Base-by-base conservation (phyloP, 805 yeast species). In the fission yeast (Schizosaccharomyces pombe) region DNA sequence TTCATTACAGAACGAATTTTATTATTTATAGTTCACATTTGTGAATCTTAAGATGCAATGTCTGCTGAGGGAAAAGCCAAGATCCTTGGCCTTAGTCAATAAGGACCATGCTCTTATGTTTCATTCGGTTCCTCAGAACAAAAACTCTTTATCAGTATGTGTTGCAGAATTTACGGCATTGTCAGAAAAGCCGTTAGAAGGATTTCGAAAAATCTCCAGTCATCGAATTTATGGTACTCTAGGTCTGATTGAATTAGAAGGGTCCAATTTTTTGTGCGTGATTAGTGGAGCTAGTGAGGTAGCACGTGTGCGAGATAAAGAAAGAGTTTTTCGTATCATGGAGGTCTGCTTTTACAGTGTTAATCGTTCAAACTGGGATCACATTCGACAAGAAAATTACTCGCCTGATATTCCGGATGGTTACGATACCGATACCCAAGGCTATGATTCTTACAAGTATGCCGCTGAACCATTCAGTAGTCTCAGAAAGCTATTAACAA, bases 311-410 rank as follows among this genome's bases (percentile, higher is more conserved):
- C 79, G 80, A 0, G 54, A 53, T 16, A 77, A 77, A 37, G 94
- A 91, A 64, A 72, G 84, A 1, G 83, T 89, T 29, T 79, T 83
- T 62, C 78, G 79, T 60, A 87, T 91, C 52, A 75, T 72, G 62
- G 77, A 78, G n/a, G 94, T 89, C 34, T 96, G 87, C 60, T 91
- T 91, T 64, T 75, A 82, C 59, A 82, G 94, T 56, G 67, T 91
- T 55, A 76, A 79, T 28, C 73, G 72, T 47, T 69, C 76, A 47
- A 75, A 77, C 29, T 89, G 94, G 94, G 97, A 91, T 67, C 89
- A 83, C 60, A 63, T 75, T 71, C 61, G 82, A 89, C 65, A 75
- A 1, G 62, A 71, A 11, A 68, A 72, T 2, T 6, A 43, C 26
- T 22, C 30, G 4, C 26, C 26, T 14, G 49, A 43, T 24, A 43